These are phyloP conservation scores for Mucor saturninus DNA, from an alignment of 371 early-diverging fungal species.

Conservation along the genomic window DNA sequence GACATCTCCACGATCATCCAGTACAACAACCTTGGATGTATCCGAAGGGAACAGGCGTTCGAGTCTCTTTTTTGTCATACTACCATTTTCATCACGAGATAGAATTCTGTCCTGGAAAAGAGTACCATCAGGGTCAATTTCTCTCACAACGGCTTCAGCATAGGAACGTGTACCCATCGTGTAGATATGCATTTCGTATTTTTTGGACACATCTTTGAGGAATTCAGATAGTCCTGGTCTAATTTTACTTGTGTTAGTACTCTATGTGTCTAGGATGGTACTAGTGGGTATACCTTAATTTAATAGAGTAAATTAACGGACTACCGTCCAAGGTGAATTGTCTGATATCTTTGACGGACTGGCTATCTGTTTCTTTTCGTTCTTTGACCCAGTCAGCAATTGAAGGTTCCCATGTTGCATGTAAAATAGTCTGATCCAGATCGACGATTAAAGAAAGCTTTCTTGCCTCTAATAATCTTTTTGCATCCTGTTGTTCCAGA, in stretches of 20 bases:
- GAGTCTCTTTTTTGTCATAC: constrained; percentile 83
- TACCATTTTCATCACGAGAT: constrained; percentile 93
- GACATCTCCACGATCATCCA: constrained; percentile 99
- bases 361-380: constrained; percentile 62
- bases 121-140: constrained; percentile 85
- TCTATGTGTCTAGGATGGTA: neutral
- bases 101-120: constrained; percentile 93
- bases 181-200: constrained; percentile 97
- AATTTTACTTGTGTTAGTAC: neutral
- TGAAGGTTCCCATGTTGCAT: constrained; percentile 87
- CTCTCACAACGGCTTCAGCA: constrained; percentile 87
- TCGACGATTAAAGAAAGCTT: constrained; percentile 95
- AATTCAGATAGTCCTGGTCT: constrained; percentile 85
- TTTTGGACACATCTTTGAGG: constrained; percentile 64
- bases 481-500: constrained; percentile 72
- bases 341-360: constrained; percentile 68
- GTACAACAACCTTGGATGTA: constrained; percentile 93
- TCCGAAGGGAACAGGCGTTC: constrained; percentile 94
- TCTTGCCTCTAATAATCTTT: constrained; percentile 64
- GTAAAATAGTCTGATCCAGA: constrained; percentile 98
- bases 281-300: constrained; percentile 60
- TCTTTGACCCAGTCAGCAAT: constrained; percentile 85
- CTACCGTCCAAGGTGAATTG: constrained; percentile 72
- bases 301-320: constrained; percentile 78
- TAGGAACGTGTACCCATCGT: constrained; percentile 99